Conservation (phyloP, 2,329 filamentous ascomycete species). For the Diaporthe citri region DNA sequence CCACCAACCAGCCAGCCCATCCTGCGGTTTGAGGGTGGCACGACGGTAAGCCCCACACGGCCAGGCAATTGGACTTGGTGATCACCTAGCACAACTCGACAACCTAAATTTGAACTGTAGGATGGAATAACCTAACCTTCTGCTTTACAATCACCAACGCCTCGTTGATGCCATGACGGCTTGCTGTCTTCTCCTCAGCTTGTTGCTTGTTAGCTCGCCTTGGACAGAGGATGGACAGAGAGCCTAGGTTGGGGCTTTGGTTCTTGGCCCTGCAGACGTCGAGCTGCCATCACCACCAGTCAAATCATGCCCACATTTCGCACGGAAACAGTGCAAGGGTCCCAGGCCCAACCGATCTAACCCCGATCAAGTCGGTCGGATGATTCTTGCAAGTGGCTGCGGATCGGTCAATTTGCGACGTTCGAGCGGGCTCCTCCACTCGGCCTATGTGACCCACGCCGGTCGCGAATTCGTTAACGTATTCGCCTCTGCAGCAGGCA, state of each 20-base stretch:
- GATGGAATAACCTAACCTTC: background rate
- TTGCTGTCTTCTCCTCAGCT: background rate
- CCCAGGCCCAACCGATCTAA: slow-evolving; percentile 21
- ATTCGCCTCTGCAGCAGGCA: slow-evolving; percentile 16
- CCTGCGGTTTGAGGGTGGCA: slow-evolving; percentile 21
- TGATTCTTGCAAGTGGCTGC: slow-evolving; percentile 27
- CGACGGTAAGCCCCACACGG: slow-evolving; percentile 12
- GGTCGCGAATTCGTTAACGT: slow-evolving; percentile 26
- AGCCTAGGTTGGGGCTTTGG: background rate
- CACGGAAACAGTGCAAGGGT: slow-evolving; percentile 26
- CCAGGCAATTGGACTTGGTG: slow-evolving; percentile 13
- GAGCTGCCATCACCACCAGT: slow-evolving; percentile 28
- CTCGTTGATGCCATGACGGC: background rate
- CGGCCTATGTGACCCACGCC: background rate
- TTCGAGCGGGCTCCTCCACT: slow-evolving; percentile 16
- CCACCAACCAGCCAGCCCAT: slow-evolving; percentile 5
- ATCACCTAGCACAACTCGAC: background rate
- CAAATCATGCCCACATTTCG: slow-evolving; percentile 11
- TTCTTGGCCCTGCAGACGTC: slow-evolving; percentile 27
- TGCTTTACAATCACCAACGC: background rate
- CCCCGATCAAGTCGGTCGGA: slow-evolving; percentile 27
- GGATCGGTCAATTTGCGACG: slow-evolving; percentile 21
- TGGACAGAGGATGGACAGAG: background rate
- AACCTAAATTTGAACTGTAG: background rate
- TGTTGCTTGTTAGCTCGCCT: background rate